A percentile compares a stretch with the other conserved stretches of the same genome.
Conservation (phyloP, 2,329 filamentous ascomycete species). For the Venturia pyrina region DNA sequence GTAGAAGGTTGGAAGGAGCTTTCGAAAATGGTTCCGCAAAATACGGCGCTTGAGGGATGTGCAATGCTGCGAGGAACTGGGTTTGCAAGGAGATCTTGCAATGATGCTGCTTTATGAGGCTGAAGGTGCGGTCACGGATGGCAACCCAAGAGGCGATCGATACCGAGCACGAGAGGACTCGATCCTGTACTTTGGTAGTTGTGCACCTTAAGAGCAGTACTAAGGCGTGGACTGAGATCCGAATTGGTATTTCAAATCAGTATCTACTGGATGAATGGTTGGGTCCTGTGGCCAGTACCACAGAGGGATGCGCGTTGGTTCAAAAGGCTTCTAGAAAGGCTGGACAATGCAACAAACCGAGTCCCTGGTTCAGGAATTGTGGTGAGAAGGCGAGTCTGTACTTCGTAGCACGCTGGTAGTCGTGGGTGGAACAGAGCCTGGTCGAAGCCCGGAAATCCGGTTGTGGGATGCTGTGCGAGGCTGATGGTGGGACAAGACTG, state of each 20-base stretch:
- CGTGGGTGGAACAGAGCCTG: slow-evolving; percentile 10
- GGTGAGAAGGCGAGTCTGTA: background rate
- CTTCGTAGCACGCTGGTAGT: slow-evolving; percentile 1
- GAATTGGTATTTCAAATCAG: background rate
- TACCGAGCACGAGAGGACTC: background rate
- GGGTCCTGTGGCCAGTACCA: slow-evolving; percentile 3
- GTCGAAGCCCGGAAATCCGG: slow-evolving; percentile 5
- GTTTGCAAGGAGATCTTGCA: background rate
- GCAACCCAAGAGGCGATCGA: background rate
- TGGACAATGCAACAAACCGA: slow-evolving; percentile 5
- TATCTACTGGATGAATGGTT: background rate
- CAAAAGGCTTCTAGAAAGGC: slow-evolving; percentile 7
- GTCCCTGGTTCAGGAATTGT: background rate
- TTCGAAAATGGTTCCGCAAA: background rate
- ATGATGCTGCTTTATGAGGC: slow-evolving; percentile 6
- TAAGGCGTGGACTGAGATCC: background rate
- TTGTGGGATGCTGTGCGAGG: slow-evolving; percentile 12
- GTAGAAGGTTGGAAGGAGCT: background rate
- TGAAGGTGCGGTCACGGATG: slow-evolving; percentile 1
- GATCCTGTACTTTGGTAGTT: slow-evolving; percentile 7
- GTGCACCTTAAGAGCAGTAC: background rate
- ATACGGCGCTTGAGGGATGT: background rate
- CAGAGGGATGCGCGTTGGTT: slow-evolving; percentile 5
- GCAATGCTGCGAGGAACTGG: background rate
- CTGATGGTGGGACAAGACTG: slow-evolving; percentile 9